Conservation (phyloP, 805 yeast species). For the Limtongia smithiae region DNA sequence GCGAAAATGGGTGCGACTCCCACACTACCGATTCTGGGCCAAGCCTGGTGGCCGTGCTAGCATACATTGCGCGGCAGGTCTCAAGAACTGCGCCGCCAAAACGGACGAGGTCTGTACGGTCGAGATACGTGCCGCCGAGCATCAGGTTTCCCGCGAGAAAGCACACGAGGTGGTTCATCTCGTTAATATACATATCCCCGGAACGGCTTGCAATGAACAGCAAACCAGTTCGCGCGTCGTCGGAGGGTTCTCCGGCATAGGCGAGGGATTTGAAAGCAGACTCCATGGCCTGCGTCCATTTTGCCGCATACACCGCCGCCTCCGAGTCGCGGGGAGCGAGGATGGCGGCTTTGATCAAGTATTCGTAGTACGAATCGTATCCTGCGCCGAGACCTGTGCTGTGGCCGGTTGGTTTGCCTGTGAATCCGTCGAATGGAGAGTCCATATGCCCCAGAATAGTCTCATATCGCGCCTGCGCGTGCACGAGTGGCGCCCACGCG, state of each 20-base stretch:
- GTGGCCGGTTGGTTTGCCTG: conserved; percentile 16
- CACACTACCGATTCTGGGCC: conserved; percentile 26
- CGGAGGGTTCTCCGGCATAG: conserved; percentile 15
- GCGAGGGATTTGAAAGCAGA: conserved; percentile 14
- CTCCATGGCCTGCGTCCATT: conserved; percentile 26
- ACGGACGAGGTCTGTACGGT: conserved; percentile 10
- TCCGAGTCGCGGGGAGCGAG: conserved; percentile 17
- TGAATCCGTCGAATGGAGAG: conserved; percentile 21
- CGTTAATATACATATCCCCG: conserved; percentile 19
- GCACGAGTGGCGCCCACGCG: conserved; percentile 20
- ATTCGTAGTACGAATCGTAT: conserved; percentile 26
- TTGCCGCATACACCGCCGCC: conserved; percentile 10
- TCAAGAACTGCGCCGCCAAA: conserved; percentile 22
- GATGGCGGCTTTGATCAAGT: conserved; percentile 26
- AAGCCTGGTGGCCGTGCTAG: conserved; percentile 18
- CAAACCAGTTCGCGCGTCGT: conserved; percentile 14
- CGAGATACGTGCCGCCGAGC: conserved; percentile 23
- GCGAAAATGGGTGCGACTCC: conserved; percentile 11
- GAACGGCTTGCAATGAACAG: conserved; percentile 16
- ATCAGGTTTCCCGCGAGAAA: conserved; percentile 23
- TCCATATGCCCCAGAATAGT: conserved; percentile 22
- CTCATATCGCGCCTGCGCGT: conserved; percentile 16
- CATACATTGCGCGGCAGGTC: conserved; percentile 25
- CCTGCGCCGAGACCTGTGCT: conserved; percentile 24
- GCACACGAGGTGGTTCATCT: conserved; percentile 29